These are phyloP conservation scores for Neonectria hederae DNA, from an alignment of 2,329 filamentous ascomycete genomes.

Conservation along the genomic window DNA sequence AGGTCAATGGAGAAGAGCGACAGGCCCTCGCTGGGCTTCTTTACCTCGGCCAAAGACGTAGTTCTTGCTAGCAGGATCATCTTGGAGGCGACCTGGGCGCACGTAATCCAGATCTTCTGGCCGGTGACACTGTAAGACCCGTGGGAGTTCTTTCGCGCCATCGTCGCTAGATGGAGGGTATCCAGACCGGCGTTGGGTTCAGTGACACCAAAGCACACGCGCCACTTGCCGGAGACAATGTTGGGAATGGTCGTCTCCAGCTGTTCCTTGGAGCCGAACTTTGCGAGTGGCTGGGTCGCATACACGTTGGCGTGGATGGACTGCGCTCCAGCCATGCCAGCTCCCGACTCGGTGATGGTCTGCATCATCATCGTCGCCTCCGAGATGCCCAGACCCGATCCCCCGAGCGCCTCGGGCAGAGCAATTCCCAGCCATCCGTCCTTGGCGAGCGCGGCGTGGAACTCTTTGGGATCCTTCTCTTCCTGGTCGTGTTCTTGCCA, in stretches of 20 bases:
- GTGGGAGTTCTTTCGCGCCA: conserved; percentile 63
- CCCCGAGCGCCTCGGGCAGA: conserved; percentile 77
- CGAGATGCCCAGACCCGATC: conserved; percentile 78
- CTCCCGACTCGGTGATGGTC: conserved; percentile 79
- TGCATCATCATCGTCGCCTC: conserved; percentile 92
- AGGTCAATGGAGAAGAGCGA: conserved; percentile 85
- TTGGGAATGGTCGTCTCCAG: conserved; percentile 71
- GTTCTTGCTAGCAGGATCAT: conserved; percentile 87
- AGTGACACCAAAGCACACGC: conserved; percentile 82
- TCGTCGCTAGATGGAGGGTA: conserved; percentile 75
- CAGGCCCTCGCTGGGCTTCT: conserved; percentile 77
- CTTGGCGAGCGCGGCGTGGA: conserved; percentile 77
- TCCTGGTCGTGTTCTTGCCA: conserved; percentile 79
- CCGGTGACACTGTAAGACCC: conserved; percentile 75
- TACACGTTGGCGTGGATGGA: conserved; percentile 75
- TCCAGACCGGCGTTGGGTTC: conserved; percentile 84
- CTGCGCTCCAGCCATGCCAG: conserved; percentile 78
- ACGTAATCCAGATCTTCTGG: conserved; percentile 92
- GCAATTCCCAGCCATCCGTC: conserved; percentile 87
- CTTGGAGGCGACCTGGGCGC: conserved; percentile 80
- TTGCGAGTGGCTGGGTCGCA: conserved; percentile 78
- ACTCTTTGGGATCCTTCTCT: conserved; percentile 76
- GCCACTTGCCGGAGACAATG: conserved; percentile 75
- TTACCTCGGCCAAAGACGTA: conserved; percentile 71
- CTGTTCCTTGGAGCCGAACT: conserved; percentile 75